phyloP scores from a whole-genome alignment of 2,329 filamentous ascomycete species.

The Colletotrichum lentis region DNA sequence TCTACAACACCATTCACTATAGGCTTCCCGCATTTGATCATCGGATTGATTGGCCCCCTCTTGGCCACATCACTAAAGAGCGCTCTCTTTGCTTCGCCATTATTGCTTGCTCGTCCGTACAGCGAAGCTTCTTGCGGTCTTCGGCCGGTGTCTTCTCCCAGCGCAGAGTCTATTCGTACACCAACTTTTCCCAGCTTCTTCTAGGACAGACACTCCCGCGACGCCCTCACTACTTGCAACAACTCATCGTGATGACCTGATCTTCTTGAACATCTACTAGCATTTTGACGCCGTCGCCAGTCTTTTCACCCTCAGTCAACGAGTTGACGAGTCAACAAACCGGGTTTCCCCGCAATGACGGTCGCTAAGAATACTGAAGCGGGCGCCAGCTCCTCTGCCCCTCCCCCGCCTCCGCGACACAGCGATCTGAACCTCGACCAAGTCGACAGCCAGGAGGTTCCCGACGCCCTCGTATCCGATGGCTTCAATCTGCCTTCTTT shows the following conservation, averaged over 20 bases:
- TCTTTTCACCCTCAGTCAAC: background rate
- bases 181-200: background rate
- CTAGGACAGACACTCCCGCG: background rate
- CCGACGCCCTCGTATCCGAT: conserved; percentile 49
- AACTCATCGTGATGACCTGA: conserved; percentile 19
- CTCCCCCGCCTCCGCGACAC: conserved; percentile 21
- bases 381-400: conserved; percentile 31
- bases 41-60: background rate
- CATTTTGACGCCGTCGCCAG: conserved; percentile 4
- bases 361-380: conserved; percentile 23
- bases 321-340: background rate
- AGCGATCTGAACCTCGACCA: conserved; percentile 26
- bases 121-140: conserved; percentile 15
- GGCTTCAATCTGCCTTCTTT: conserved; percentile 54
- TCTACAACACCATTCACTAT: background rate
- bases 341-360: conserved; percentile 30
- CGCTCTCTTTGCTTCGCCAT: background rate
- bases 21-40: background rate
- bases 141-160: conserved; percentile 3
- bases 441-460: conserved; percentile 41
- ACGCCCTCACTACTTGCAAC: background rate
- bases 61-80: background rate
- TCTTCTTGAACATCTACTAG: background rate
- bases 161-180: background rate
- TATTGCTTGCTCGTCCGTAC: conserved; percentile 1